Base-by-base conservation (phyloP, 2,329 filamentous ascomycete species). In the Pseudogymnoascus sp. region DNA sequence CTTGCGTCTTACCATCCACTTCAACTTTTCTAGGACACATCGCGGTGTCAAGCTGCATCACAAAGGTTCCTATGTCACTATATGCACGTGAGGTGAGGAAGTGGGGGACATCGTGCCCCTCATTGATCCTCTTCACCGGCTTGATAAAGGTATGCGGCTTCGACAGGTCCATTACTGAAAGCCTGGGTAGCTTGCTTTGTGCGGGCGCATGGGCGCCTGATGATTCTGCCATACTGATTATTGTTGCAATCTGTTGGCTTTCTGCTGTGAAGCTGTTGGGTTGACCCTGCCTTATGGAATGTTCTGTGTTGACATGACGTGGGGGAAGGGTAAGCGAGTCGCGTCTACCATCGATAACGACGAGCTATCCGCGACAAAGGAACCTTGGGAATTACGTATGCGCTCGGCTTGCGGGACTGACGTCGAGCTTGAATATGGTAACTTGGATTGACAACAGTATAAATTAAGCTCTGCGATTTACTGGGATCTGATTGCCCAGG, bases 11-110 rank as follows among this genome's bases (percentile, higher is more conserved):
- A 62, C 74, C 70, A 67, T 75, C 70, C 18, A 74, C 73, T 1
- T 72, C 65, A 2, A 72, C 69, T 68, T 82, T 86, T 18, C 85
- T 80, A 0, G 93, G 93, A 68, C 93, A 90, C 77, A 97, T 85
- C 10, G 93, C 84, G 64, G 88, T 86, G 75, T 96, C 97, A 59
- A 99, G 86, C 77, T 97, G 95, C 68, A 96, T 81, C 56, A 97
- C 79, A 74, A 96, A 97, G 56, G 85, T 83, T 75, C 91, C 89
- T 62, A 99, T 90, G 73, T 97, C 91, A 64, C 86, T 83, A 77
- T 97, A 97, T 50, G 91, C 95, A 68, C 84, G 85, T 59, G 90
- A 92, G 7, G 82, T 83, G 62, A 96, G 84, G 75, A 97, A 99
- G 66, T 83, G 84, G 18, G 84, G 75, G 62, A 99, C 89, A 80